Base-by-base conservation (phyloP, 2,329 filamentous ascomycete genomes). In the Fusarium haematococcum region DNA sequence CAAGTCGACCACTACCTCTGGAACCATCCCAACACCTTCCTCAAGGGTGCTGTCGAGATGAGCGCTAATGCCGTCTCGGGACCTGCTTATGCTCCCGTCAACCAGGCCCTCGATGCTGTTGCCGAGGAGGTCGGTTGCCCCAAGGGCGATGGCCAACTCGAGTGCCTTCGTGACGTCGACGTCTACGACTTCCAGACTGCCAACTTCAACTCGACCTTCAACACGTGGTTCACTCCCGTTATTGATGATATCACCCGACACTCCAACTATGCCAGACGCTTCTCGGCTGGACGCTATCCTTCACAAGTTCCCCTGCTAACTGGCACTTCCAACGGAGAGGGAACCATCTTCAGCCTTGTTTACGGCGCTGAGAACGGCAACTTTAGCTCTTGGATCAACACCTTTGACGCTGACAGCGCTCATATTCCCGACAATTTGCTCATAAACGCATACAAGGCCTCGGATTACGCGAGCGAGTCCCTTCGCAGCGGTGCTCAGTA, bases 1-100 rank as follows among this genome's bases (percentile, higher is more conserved):
- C 81, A 83, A 20, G 82, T 84, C 35, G 84, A 85, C 33, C 82
- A 85, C 73, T 85, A 85, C 65, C 81, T 85, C 20, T 85, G 82
- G 82, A 84, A 84, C 70, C 79, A 84, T 63, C 82, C 82, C 10
- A 63, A 82, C 18, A 78, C 81, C 13, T 84, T 79, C 77, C 80
- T 84, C 43, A 82, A 77, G 66, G 82, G 82, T 4, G 82, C 82
- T 8, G 79, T 83, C 0, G 76, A 85, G 76, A 85, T 85, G 84
- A 84, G 82, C 56, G 84, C 82, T n/a, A 85, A 84, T 30, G 82
- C 83, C 33, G 67, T 82, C 25, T 85, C 83, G 0, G 83, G 83
- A 6, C 83, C 83, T 2, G 83, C 78, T 2, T 83, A 81, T n/a
- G 82, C 83, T 0, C 83, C 81, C 2, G 41, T 71, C 16, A 81